Conservation (phyloP, 2,329 filamentous ascomycete species). For the Fusarium domesticum region DNA sequence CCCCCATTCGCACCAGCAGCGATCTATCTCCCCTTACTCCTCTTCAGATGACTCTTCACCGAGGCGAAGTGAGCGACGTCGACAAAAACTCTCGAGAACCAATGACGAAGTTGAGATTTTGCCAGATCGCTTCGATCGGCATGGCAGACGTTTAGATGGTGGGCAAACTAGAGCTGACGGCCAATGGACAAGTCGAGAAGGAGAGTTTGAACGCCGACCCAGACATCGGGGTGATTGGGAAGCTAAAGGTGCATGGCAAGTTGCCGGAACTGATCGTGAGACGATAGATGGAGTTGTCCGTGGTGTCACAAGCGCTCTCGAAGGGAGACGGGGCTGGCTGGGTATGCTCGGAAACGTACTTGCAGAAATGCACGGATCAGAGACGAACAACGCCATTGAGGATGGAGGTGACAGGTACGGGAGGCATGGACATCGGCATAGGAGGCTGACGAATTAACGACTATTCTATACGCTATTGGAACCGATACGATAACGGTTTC, state of each 20-base stretch:
- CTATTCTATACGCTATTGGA: conserved; percentile 9
- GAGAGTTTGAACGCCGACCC: conserved; percentile 42
- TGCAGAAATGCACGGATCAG: conserved; percentile 20
- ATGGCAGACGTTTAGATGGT: conserved; percentile 41
- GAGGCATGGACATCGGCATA: conserved; percentile 11
- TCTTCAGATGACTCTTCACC: conserved; percentile 33
- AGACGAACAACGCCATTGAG: conserved; percentile 10
- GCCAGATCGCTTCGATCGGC: conserved; percentile 46
- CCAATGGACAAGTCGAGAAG: conserved; percentile 38
- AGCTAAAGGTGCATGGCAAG: conserved; percentile 43
- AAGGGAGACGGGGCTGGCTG: conserved; percentile 33
- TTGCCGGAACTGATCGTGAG: conserved; percentile 43
- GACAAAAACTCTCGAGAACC: conserved; percentile 19
- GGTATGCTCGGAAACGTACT: conserved; percentile 32
- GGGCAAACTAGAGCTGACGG: conserved; percentile 7
- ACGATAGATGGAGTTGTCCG: conserved; percentile 37
- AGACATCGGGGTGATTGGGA: conserved; percentile 35
- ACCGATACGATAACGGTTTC: conserved; percentile 2
- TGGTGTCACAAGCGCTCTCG: conserved; percentile 29
- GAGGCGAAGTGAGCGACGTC: conserved; percentile 20
- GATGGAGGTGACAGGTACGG: conserved; percentile 18
- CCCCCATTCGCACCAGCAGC: conserved; percentile 5
- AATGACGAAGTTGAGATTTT: conserved; percentile 43
- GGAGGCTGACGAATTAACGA: conserved; percentile 27
- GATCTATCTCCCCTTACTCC: conserved; percentile 35